Percentiles rank a stretch among this genome's conserved stretches.
Conservation (phyloP, 2,329 filamentous ascomycete genomes). For the Cordyceps cateniannulata region DNA sequence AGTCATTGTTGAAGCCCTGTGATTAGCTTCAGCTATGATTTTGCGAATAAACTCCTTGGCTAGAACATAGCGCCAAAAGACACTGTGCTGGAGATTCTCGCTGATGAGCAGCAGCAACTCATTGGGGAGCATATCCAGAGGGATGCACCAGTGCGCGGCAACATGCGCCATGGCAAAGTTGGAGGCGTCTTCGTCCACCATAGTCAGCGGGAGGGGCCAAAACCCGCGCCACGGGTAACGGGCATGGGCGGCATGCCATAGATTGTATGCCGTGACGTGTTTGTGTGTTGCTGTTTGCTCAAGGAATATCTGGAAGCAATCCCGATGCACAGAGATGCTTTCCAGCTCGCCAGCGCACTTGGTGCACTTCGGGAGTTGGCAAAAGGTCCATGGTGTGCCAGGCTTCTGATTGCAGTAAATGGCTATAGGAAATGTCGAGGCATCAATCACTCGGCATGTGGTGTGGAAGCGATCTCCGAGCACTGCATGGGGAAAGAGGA, state of each 20-base stretch:
- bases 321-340: conserved; percentile 1
- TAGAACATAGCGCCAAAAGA: conserved; percentile 4
- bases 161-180: background rate
- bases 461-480: background rate
- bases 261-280: background rate
- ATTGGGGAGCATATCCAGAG: background rate
- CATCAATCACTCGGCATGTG: background rate
- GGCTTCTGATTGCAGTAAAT: conserved; percentile 7
- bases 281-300: background rate
- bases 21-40: background rate
- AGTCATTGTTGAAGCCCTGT: background rate
- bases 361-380: background rate
- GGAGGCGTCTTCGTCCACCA: background rate
- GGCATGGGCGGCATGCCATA: conserved; percentile 7
- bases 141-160: background rate
- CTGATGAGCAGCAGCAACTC: background rate
- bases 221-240: conserved; percentile 9
- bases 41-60: conserved; percentile 3
- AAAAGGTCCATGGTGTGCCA: conserved; percentile 2
- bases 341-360: conserved; percentile 3
- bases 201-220: background rate
- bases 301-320: conserved; percentile 6
- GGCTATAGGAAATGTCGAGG: conserved; percentile 7
- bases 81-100: background rate
- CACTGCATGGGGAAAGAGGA: background rate